These are phyloP conservation scores for Arabidopsis thaliana DNA, from an alignment of 345 rosid species.

Conservation along the genomic window DNA sequence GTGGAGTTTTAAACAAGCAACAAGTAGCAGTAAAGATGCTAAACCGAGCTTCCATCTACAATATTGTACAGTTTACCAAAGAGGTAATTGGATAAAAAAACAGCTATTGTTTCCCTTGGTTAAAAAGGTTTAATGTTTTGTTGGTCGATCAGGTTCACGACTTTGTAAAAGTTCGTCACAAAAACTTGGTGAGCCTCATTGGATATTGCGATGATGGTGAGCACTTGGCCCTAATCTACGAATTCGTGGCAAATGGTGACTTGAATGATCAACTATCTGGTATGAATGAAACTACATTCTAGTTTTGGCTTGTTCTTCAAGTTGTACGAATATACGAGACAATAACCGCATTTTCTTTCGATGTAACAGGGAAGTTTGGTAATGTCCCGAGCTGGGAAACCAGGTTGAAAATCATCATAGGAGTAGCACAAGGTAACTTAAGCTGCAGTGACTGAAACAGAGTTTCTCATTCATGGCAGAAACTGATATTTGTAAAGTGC, in stretches of 20 bases:
- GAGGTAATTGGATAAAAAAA: conserved; percentile 2
- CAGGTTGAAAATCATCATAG: conserved; percentile 48
- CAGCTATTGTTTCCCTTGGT: not conserved
- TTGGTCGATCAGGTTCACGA: conserved; percentile 46
- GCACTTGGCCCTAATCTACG: conserved; percentile 54
- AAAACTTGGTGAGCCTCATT: conserved; percentile 44
- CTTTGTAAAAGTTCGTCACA: conserved; percentile 42
- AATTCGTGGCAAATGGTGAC: conserved; percentile 56
- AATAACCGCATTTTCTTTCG: not conserved
- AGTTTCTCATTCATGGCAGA: not conserved
- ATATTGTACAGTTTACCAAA: conserved; percentile 25
- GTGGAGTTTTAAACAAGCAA: conserved; percentile 2
- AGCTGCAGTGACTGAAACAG: not conserved
- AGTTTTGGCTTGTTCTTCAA: not conserved
- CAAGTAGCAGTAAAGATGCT: conserved; percentile 31
- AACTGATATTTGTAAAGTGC: conserved; percentile 21
- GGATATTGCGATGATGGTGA: conserved; percentile 54
- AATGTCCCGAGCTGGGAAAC: conserved; percentile 48
- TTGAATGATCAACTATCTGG: conserved; percentile 44
- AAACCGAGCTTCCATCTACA: conserved; percentile 34
- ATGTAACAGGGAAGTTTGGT: conserved; percentile 37
- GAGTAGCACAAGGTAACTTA: conserved; percentile 54
- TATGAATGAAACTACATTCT: conserved; percentile 23
- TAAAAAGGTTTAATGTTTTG: not conserved
- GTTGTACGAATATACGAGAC: not conserved